Percentiles rank a stretch among this genome's conserved stretches.
Conservation (phyloP, 2,329 filamentous ascomycete species). For the Alternaria angustiovoidea region DNA sequence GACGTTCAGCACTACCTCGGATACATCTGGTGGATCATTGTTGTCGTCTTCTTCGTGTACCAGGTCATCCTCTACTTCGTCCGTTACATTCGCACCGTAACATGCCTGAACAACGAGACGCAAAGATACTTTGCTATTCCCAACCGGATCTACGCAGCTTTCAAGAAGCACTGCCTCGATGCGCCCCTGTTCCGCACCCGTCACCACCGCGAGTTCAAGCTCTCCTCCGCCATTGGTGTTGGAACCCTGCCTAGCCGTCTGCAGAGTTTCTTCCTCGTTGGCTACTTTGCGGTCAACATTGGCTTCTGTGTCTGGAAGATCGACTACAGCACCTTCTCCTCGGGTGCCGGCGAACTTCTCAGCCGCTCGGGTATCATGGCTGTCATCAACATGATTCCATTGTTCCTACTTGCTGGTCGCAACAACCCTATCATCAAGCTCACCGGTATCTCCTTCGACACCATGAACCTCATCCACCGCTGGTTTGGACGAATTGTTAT, state of each 20-base stretch:
- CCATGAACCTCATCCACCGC: slow-evolving; percentile 81
- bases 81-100: slow-evolving; percentile 75
- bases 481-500: slow-evolving; percentile 82
- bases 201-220: slow-evolving; percentile 61
- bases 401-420: slow-evolving; percentile 76
- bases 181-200: slow-evolving; percentile 58
- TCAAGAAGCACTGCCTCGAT: slow-evolving; percentile 58
- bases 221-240: slow-evolving; percentile 59
- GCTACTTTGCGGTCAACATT: slow-evolving; percentile 60
- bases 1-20: slow-evolving; percentile 50
- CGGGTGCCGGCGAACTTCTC: slow-evolving; percentile 71
- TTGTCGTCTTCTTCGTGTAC: slow-evolving; percentile 71
- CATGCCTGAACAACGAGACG: slow-evolving; percentile 78
- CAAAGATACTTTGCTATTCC: slow-evolving; percentile 80
- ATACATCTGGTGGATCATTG: slow-evolving; percentile 66
- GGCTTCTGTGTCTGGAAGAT: slow-evolving; percentile 62
- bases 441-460: slow-evolving; percentile 79
- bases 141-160: slow-evolving; percentile 57
- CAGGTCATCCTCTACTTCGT: slow-evolving; percentile 67
- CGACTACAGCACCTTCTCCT: slow-evolving; percentile 71
- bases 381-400: slow-evolving; percentile 79
- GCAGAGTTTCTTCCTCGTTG: slow-evolving; percentile 57
- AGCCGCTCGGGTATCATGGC: slow-evolving; percentile 75
- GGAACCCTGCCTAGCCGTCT: slow-evolving; percentile 60
- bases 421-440: slow-evolving; percentile 80